Base-by-base conservation (phyloP, 2,329 filamentous ascomycete genomes). In the Monilinia aucupariae region DNA sequence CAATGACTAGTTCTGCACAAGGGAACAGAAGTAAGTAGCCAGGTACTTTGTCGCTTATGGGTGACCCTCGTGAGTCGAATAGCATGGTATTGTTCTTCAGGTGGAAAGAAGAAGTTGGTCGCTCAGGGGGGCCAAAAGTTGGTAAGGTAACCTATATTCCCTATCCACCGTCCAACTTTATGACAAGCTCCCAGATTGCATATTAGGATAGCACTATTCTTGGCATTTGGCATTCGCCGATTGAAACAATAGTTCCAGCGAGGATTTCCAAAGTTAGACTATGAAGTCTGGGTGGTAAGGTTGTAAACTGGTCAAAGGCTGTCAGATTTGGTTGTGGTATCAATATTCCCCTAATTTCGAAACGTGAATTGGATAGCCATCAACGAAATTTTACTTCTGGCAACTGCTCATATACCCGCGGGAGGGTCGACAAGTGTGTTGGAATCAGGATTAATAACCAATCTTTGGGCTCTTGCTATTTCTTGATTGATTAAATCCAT, bases 401-500 rank as follows among this genome's bases (percentile, higher is more conserved):
- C 4, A 20, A 32, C 25, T 45, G 41, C 30, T 58, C 54, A 47
- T 22, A 20, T 25, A 47, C 27, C n/a, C 25, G 30, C 8, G 17
- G 54, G 43, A 15, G 41, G 41, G 15, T 47, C n/a, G 30, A 34
- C 8, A 20, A 52, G 30, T 32, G 48, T 30, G 12, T 32, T 48
- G 30, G 34, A 60, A 34, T 27, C 6, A 25, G 34, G 48, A 47
- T 58, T 41, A 17, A 32, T 41, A 47, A 15, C 37, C 45, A 59
- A 39, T 10, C 1, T 10, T 15, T 48, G n/a, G 22, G 13, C 55
- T 48, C 68, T 56, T 17, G 65, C 61, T 27, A 70, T 67, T 49
- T 68, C 67, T 27, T 55, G 58, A 7, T 56, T 58, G 27, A 73
- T 65, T 32, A 72, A 61, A 32, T 48, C 63, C 71, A 74, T 74